Evolutionary conservation across 2,329 filamentous ascomycete genomes (phyloP), one percentile per base, ranked within the genome.

Genomic region (Aspergillus piperis): DNA sequence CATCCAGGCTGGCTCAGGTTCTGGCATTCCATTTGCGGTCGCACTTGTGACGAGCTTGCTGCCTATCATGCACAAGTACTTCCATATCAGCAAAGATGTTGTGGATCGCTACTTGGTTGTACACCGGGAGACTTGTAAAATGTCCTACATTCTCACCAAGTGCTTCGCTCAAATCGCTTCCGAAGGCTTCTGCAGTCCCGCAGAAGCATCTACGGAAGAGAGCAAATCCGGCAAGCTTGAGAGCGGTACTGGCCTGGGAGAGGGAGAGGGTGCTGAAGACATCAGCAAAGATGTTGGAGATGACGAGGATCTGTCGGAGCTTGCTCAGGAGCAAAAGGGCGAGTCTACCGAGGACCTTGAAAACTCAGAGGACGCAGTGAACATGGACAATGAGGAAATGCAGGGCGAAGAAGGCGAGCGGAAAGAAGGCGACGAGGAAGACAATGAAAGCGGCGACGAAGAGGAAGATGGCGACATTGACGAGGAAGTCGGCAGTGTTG

Each of bases 201-300:
- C 90, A 21, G 93, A 98, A 69, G 89, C 92, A 68, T 86, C 91
- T 42, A 86, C 88, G 52, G 86, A 88, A 59, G 83, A 87, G 54
- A 86, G 86, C 19, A 85, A 90, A 61, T 84, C 86, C 23, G 91
- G 93, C 11, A 90, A 96, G 68, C 82, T 97, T 30, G 94, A 99
- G 76, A 88, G 87, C 39, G 96, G 96, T 15, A 98, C 93, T 10
- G 96, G 95, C 36, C 86, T 99, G 23, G 96, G 95, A 19, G 95
- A 97, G 49, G 96, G 95, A 10, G 91, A 97, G 75, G 96, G 94
- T 17, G 93, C 90, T 4, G 93, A 99, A 73, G 94, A 99, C 75
- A 98, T 99, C 65, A 98, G 93, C 77, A 98, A 99, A 73, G 95
- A 99, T 70, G 90, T 99, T 50, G 87, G 91, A 64, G 89, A 94